Conservation (phyloP, 2,329 filamentous ascomycete species). For the Anthostomella pinea region DNA sequence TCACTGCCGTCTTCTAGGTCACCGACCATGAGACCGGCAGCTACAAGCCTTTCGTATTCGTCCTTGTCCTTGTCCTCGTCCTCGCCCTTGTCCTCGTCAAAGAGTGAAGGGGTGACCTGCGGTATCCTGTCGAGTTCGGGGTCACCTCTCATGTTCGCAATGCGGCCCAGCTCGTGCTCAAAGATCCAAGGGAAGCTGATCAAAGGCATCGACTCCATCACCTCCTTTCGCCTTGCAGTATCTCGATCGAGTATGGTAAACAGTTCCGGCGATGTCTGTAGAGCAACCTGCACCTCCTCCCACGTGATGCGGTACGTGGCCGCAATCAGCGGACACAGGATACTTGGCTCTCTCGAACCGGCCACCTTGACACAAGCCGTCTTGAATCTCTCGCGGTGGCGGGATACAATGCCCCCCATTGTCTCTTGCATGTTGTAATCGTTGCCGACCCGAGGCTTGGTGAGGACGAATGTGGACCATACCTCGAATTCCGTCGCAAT, state of each 20-base stretch:
- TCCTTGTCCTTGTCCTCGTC: constrained; percentile 13
- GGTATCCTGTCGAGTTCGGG: constrained; percentile 21
- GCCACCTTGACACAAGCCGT: constrained; percentile 63
- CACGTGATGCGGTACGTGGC: constrained; percentile 87
- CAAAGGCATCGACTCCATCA: constrained; percentile 61
- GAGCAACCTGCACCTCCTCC: constrained; percentile 61
- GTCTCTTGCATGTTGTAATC: constrained; percentile 89
- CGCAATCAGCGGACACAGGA: constrained; percentile 69
- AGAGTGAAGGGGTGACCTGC: constrained; percentile 5
- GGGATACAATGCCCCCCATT: constrained; percentile 64
- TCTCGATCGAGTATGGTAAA: too few species aligned
- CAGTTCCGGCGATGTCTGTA: constrained; percentile 42
- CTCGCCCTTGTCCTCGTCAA: constrained; percentile 3
- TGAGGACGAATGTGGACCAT: constrained; percentile 81
- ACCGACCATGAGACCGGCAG: constrained; percentile 12
- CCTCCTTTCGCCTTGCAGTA: too few species aligned
- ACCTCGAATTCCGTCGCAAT: constrained; percentile 89
- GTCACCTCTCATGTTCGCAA: constrained; percentile 53
- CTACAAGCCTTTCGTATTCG: constrained; percentile 20
- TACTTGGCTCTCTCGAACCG: constrained; percentile 54
- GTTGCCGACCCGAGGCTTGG: constrained; percentile 65
- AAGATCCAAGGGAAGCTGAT: constrained; percentile 97
- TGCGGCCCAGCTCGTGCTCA: constrained; percentile 63
- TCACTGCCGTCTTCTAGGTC: constrained; percentile 2
- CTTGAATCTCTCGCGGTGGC: constrained; percentile 67